Evolutionary conservation across 2,329 filamentous ascomycete genomes (phyloP).

Genomic region (Saccharata proteae): DNA sequence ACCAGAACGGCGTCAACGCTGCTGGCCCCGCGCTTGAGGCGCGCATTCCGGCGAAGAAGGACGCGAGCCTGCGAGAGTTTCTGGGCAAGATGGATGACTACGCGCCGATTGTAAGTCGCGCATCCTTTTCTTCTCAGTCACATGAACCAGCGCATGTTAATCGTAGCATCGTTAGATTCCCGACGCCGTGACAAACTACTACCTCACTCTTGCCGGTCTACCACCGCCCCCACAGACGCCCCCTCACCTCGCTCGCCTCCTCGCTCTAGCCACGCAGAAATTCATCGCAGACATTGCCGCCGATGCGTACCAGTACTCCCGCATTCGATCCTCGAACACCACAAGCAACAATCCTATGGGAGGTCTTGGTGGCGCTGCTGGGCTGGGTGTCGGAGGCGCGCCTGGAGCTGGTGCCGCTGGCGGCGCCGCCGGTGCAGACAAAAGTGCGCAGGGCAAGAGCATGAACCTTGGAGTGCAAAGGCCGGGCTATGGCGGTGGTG

Average conservation of each 20-base stretch:
- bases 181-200: conserved; percentile 95
- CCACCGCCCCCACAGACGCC: conserved; percentile 87
- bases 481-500: conserved; percentile 59
- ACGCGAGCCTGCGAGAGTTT: conserved; percentile 85
- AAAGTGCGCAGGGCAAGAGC: conserved; percentile 34
- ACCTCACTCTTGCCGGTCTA: conserved; percentile 89
- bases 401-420: conserved; percentile 38
- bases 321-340: conserved; percentile 85
- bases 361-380: conserved; percentile 63
- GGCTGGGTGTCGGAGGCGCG: conserved; percentile 53
- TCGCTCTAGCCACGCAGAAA: conserved; percentile 96
- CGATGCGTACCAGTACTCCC: conserved; percentile 94
- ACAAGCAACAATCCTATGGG: conserved; percentile 88
- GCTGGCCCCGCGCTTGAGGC: conserved; percentile 36
- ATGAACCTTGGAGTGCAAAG: conserved; percentile 37
- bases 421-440: conserved; percentile 13
- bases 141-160: neutral
- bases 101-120: conserved; percentile 73
- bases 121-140: neutral
- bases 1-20: conserved; percentile 12
- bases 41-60: conserved; percentile 69
- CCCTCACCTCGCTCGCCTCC: conserved; percentile 76
- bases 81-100: conserved; percentile 96
- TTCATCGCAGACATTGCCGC: conserved; percentile 97
- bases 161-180: conserved; percentile 54